Evolutionary conservation across 202 grass and related monocot species (phyloP).

Genomic region (Tripidium arundinaceum): DNA sequence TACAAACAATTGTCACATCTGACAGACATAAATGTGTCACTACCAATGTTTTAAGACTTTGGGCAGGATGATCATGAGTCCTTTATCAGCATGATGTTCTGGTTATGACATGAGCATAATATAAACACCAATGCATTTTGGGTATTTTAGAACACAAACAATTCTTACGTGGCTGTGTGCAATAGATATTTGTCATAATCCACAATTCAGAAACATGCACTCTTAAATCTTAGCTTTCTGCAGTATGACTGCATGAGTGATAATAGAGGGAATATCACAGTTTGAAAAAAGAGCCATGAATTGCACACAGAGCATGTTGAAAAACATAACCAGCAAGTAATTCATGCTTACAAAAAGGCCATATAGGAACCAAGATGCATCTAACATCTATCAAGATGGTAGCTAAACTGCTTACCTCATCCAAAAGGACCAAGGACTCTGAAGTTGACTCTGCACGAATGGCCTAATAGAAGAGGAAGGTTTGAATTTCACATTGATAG

Average conservation of each 20-base stretch:
- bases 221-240: neutral
- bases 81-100: neutral
- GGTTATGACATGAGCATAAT: neutral
- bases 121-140: neutral
- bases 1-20: neutral
- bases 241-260: neutral
- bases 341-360: neutral
- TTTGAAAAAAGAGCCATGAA: neutral
- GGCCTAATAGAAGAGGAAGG: constrained; percentile 38
- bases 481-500: constrained; percentile 17
- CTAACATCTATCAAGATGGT: constrained; percentile 4
- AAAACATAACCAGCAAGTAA: neutral
- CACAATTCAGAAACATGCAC: constrained; percentile 17
- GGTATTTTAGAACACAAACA: neutral
- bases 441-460: constrained; percentile 56
- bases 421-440: constrained; percentile 68
- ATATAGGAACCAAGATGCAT: constrained; percentile 15
- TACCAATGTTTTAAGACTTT: neutral
- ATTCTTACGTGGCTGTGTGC: neutral
- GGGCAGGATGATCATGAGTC: neutral
- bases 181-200: neutral
- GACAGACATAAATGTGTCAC: neutral
- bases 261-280: neutral
- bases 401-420: constrained; percentile 52
- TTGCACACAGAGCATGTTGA: neutral